Base-by-base conservation (phyloP, 2,329 filamentous ascomycete species). In the Grosmannia huntii region DNA sequence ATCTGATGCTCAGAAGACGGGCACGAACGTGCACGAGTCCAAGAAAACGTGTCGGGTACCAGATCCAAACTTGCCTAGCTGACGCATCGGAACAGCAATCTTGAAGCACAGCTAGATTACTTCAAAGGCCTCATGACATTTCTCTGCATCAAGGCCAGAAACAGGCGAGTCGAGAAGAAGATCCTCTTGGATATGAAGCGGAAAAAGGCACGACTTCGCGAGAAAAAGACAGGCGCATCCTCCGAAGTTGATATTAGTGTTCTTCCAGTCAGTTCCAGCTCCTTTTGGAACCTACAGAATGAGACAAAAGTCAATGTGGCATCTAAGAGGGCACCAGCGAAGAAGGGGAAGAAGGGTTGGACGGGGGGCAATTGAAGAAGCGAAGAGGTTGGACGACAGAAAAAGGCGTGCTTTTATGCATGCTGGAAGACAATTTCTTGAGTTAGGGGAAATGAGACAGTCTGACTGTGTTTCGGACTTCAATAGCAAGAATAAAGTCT, bases 211-310 rank as follows among this genome's bases (percentile, higher is more conserved):
- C 27, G 28, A 6, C 38, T 33, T 31, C 28, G 38, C 5, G 23
- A 38, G 11, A 27, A 48, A 7, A n/a, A 25, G 21, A 55, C 21
- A 19, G 3, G 14, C 14, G 23, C 27, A 19, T 49, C 11, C n/a
- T 36, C 9, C 36, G 23, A 55, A 2, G 57, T 44, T 10, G 7
- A 21, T 1, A 38, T 62, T 2, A 52, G 54, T 23, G 53, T 59
- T 10, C n/a, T 62, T 16, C 55, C 59, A 0, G 48, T 59, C 23
- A 60, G 61, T 44, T 54, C 53, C n/a, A 16, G 14, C 14, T 57
- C 59, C 1, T 62, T 59, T 53, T 59, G 59, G 57, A 27, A 11
- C 3, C 16, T 50, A 12, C 27, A 31, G 4, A n/a, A 54, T 9
- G 7, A 44, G 19, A 7, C 41, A 16, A 44, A 44, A 19, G 31